Evolutionary conservation across 306 rosid species (phyloP), one percentile per base, ranked within the genome.

Genomic region (Herpetospermum pedunculosum): DNA sequence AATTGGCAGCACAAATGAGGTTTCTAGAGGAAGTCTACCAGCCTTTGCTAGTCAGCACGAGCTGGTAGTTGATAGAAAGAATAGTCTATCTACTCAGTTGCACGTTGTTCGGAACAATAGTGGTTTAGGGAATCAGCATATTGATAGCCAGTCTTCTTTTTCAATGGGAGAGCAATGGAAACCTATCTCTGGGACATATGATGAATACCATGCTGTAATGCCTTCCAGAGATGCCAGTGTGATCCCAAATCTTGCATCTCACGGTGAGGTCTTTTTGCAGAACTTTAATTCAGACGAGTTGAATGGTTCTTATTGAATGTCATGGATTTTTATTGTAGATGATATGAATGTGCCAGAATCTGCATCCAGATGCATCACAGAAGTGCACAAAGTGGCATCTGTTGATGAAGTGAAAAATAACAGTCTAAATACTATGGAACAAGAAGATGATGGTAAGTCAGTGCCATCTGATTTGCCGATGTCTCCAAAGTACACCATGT

Each of bases 401-500:
- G 34, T 78, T 29, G 54, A 84, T 72, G 77, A 72, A 73, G 75
- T 77, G 64, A 76, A 77, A 52, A 86, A 48, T 77, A 75, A 58
- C 46, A 28, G 76, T 59, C 44, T 63, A 75, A 81, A 64, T 84
- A 68, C 75, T 75, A 44, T 90, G 74, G 97, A 87, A 60, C 90
- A 71, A 76, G 86, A 76, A 67, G 88, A 81, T 41, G 88, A 84
- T 19, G 87, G 75, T 65, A 82, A 75, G 84, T 81, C 71, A 74
- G 77, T 71, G 44, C 76, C 85, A 59, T 29, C 87, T 75, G 88
- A 88, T 77, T 62, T 84, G 70, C 80, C 82, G 43, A 62, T 76
- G 41, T 78, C 96, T 82, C 87, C 91, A 53, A 95, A 84, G 83
- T 81, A 80, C 83, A 89, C 99, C 1, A 89, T 95, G 99, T 89